Base-by-base conservation (phyloP, 2,329 filamentous ascomycete genomes). In the Lojkania enalia region DNA sequence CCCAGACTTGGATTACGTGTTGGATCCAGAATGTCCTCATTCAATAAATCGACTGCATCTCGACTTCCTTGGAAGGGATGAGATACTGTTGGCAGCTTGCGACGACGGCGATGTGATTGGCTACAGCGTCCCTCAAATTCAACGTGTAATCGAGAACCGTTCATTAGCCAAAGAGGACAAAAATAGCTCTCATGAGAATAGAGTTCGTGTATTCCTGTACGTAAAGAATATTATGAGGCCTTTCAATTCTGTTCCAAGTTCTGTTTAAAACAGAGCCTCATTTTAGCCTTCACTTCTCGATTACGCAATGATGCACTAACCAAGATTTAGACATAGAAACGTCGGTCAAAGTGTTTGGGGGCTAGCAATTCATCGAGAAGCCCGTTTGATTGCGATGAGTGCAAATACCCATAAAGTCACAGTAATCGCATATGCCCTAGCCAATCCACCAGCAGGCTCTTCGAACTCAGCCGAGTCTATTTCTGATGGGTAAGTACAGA, bases 291-390 rank as follows among this genome's bases (percentile, higher is more conserved):
- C n/a, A n/a, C n/a, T n/a, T n/a, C n/a, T n/a, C n/a, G n/a, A n/a
- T n/a, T n/a, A n/a, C n/a, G n/a, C n/a, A n/a, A n/a, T n/a, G n/a
- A n/a, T n/a, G n/a, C n/a, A n/a, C n/a, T n/a, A n/a, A n/a, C n/a
- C n/a, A 16, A 7, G n/a, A 27, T 27, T n/a, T n/a, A 27, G 23
- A 45, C 81, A 83, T 46, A 81, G 87, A 27, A 90, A 87, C 62
- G 90, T 96, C 2, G 81, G 82, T 1, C 73, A 71, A 18, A 92
- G 88, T 48, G 92, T 91, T 2, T 99, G 94, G 94, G 94, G 92
- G 0, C 71, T 96, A 36, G 86, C 90, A 5, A 79, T 96, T 9
- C 92, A 97, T 66, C 79, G 82, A 49, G 74, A 84, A 51, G 89
- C 88, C n/a, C 83, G 91, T 0, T 74, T 96, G 49, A 86, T 99